Conservation (phyloP, 2,329 filamentous ascomycete genomes). For the Pleoardoris graminearum region DNA sequence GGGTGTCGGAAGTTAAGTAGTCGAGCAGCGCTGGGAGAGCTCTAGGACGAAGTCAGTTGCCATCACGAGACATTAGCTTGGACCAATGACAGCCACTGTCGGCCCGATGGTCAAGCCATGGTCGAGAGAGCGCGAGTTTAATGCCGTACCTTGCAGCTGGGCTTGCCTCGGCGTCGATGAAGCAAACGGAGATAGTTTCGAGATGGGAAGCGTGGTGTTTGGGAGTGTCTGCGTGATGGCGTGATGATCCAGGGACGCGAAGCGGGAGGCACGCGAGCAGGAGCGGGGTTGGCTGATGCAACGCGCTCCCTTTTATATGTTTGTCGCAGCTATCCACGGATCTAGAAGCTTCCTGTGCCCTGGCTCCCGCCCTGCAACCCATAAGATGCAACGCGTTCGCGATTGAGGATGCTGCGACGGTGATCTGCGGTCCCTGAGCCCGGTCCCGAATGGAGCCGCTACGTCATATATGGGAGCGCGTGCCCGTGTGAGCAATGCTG, state of each 20-base stretch:
- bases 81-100: slow-evolving; percentile 24
- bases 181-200: background rate
- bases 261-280: slow-evolving; percentile 17
- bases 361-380: background rate
- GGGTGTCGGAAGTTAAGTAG: slow-evolving; percentile 24
- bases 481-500: slow-evolving; percentile 11
- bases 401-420: slow-evolving; percentile 18
- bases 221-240: slow-evolving; percentile 2
- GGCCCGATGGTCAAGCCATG: background rate
- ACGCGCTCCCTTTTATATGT: slow-evolving; percentile 11
- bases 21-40: slow-evolving; percentile 11
- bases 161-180: background rate
- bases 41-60: slow-evolving; percentile 28
- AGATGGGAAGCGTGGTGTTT: background rate
- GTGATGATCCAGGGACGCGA: slow-evolving; percentile 14
- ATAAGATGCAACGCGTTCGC: slow-evolving; percentile 7
- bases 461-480: slow-evolving; percentile 12
- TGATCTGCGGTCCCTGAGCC: slow-evolving; percentile 16
- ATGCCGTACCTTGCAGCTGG: slow-evolving; percentile 30
- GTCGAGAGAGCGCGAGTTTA: slow-evolving; percentile 12
- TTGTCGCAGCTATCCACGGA: background rate
- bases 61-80: slow-evolving; percentile 41
- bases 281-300: slow-evolving; percentile 15
- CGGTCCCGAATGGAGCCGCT: slow-evolving; percentile 5
- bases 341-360: slow-evolving; percentile 11